Conservation (phyloP, 805 yeast species). For the Starmerella geochares region DNA sequence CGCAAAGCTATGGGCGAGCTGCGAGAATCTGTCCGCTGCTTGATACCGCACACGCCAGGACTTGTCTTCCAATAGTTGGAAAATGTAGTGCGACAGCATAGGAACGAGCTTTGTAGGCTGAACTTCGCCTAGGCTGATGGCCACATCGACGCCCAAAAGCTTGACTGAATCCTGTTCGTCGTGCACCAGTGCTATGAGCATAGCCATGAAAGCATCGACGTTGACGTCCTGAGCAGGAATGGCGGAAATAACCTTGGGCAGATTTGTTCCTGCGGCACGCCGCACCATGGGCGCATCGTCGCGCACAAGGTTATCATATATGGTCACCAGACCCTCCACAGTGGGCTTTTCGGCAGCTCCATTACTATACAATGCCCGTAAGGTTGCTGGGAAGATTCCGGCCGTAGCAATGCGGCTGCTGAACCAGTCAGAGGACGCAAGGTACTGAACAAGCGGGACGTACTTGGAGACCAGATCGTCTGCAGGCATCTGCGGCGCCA, state of each 20-base stretch:
- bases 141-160: constrained; percentile 75
- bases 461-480: constrained; percentile 58
- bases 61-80: constrained; percentile 70
- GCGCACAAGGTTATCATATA: constrained; percentile 59
- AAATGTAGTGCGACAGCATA: constrained; percentile 38
- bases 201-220: constrained; percentile 43
- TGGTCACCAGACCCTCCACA: constrained; percentile 45
- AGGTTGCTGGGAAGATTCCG: constrained; percentile 66
- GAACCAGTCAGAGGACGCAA: constrained; percentile 90
- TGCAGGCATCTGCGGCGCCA: constrained; percentile 49
- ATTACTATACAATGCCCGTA: constrained; percentile 29
- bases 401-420: constrained; percentile 84
- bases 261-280: constrained; percentile 79
- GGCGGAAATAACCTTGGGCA: constrained; percentile 63
- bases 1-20: constrained; percentile 52
- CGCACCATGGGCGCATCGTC: constrained; percentile 98
- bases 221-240: constrained; percentile 28
- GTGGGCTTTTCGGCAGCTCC: not conserved
- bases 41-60: constrained; percentile 98
- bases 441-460: constrained; percentile 63
- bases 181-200: constrained; percentile 65
- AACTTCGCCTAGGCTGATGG: constrained; percentile 58
- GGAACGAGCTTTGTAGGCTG: constrained; percentile 24
- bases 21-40: constrained; percentile 88
- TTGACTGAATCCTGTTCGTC: constrained; percentile 95